A percentile compares a stretch with the other conserved stretches of the same genome.
Conservation (phyloP, 495 filamentous ascomycete genomes). For the Penicillium simplicissimum region DNA sequence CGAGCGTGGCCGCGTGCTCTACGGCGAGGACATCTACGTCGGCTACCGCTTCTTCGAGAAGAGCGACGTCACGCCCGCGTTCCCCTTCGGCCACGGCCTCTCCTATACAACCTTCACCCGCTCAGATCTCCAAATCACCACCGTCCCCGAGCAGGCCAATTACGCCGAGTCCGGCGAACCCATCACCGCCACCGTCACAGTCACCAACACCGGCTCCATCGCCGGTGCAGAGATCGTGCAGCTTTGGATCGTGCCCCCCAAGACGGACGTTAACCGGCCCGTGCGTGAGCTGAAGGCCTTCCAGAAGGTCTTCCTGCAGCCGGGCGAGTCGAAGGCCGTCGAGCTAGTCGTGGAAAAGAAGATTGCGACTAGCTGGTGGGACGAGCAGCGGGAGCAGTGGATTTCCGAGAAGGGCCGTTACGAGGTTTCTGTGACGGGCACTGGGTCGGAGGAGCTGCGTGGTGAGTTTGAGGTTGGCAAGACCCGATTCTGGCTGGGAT, state of each 20-base stretch:
- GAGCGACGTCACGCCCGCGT: slow-evolving; percentile 58
- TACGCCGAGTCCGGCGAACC: slow-evolving; percentile 42
- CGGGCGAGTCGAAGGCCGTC: slow-evolving; percentile 70
- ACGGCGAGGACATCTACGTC: slow-evolving; percentile 75
- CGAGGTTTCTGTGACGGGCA: slow-evolving; percentile 63
- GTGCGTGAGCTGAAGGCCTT: slow-evolving; percentile 80
- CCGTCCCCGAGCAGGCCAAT: slow-evolving; percentile 31
- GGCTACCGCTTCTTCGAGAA: slow-evolving; percentile 80
- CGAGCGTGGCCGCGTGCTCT: slow-evolving; percentile 68
- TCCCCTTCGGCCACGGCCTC: slow-evolving; percentile 79
- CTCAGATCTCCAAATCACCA: slow-evolving; percentile 54
- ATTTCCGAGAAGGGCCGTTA: slow-evolving; percentile 77
- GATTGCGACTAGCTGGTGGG: slow-evolving; percentile 77
- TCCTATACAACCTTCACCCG: slow-evolving; percentile 75
- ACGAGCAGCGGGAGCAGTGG: slow-evolving; percentile 69
- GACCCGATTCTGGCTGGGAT: slow-evolving; percentile 58
- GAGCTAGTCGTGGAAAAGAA: slow-evolving; percentile 68
- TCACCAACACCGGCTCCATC: slow-evolving; percentile 67
- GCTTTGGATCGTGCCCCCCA: slow-evolving; percentile 66
- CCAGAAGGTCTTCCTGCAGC: slow-evolving; percentile 69
- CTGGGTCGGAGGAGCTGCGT: slow-evolving; percentile 42
- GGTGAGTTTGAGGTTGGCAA: slow-evolving; percentile 52
- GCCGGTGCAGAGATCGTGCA: slow-evolving; percentile 78
- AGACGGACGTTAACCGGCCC: slow-evolving; percentile 60
- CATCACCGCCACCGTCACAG: slow-evolving; percentile 60